Evolutionary conservation across 2,329 filamentous ascomycete genomes (phyloP).

Genomic region (Blastomyces percursus): DNA sequence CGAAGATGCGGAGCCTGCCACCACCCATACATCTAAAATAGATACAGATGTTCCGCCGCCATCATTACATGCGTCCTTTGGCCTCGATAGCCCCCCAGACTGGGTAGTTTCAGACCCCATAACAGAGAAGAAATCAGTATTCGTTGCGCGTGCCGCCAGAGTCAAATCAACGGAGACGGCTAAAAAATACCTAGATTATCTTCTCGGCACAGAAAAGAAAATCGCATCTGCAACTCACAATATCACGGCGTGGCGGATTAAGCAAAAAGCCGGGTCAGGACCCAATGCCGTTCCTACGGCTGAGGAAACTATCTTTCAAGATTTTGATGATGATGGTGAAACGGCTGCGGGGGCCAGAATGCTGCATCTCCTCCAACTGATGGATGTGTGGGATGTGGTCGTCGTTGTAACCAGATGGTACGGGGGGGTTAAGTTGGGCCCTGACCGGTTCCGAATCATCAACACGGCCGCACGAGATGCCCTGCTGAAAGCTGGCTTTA

Average conservation of each 20-base stretch:
- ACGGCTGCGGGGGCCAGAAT: constrained; percentile 77
- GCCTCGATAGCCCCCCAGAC: constrained; percentile 36
- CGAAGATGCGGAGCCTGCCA: constrained; percentile 16
- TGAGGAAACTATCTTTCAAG: constrained; percentile 56
- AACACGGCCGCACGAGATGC: constrained; percentile 77
- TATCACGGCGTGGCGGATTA: constrained; percentile 85
- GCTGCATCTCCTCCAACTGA: constrained; percentile 83
- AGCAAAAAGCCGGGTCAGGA: constrained; percentile 11
- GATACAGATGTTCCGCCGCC: constrained; percentile 18
- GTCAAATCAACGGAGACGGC: constrained; percentile 64
- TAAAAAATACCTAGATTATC: constrained; percentile 56
- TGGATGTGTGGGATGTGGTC: constrained; percentile 87
- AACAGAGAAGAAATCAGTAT: constrained; percentile 75
- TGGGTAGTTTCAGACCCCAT: constrained; percentile 69
- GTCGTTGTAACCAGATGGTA: constrained; percentile 95
- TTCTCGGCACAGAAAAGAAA: constrained; percentile 72
- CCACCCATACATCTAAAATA: constrained; percentile 11
- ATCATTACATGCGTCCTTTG: constrained; percentile 21
- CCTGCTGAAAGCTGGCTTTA: constrained; percentile 64
- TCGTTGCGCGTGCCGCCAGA: constrained; percentile 63
- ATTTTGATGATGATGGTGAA: constrained; percentile 95
- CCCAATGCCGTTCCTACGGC: constrained; percentile 28
- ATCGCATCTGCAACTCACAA: constrained; percentile 86
- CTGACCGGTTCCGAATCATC: constrained; percentile 81
- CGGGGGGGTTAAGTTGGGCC: constrained; percentile 78